Evolutionary conservation across 768 basidiomycete species (phyloP).

Genomic region (Leccinellum luteum): DNA sequence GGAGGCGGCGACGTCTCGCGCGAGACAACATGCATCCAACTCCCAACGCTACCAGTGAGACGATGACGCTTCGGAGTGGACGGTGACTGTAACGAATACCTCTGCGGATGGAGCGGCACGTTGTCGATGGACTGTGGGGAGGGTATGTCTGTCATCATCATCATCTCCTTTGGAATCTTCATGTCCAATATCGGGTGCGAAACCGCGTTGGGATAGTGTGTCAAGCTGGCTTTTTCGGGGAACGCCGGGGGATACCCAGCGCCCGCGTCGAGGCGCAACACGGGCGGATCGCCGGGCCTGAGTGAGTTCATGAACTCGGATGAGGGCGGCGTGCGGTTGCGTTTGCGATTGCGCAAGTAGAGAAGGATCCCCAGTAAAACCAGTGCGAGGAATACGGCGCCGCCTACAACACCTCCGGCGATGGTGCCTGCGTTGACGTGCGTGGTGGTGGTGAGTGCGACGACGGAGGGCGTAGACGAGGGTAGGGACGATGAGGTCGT

Average conservation of each 20-base stretch:
- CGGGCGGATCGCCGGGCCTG: slow-evolving; percentile 19
- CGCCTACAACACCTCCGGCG: slow-evolving; percentile 54
- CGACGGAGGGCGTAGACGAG: neutral
- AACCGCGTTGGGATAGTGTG: slow-evolving; percentile 2
- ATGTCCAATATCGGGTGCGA: slow-evolving; percentile 8
- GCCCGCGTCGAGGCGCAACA: slow-evolving; percentile 29
- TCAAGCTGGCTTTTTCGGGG: slow-evolving; percentile 16
- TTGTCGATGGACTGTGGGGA: slow-evolving; percentile 15
- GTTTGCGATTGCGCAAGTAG: slow-evolving; percentile 40
- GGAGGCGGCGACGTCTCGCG: slow-evolving; percentile 4
- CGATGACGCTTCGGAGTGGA: neutral
- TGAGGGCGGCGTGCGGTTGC: slow-evolving; percentile 51
- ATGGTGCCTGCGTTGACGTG: slow-evolving; percentile 41
- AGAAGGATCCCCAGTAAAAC: slow-evolving; percentile 36
- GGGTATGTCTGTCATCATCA: slow-evolving; percentile 4
- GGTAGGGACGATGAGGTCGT: neutral
- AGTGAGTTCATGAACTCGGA: slow-evolving; percentile 50
- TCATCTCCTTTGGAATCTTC: slow-evolving; percentile 15
- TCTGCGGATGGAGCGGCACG: slow-evolving; percentile 20
- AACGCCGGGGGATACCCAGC: slow-evolving; percentile 10
- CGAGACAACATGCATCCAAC: slow-evolving; percentile 20
- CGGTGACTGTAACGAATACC: slow-evolving; percentile 15
- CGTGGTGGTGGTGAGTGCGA: slow-evolving; percentile 14
- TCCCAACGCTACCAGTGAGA: slow-evolving; percentile 17
- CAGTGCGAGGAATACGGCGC: slow-evolving; percentile 38